A percentile compares a stretch with the other conserved stretches of the same genome.
phyloP scores from a whole-genome alignment of 495 filamentous ascomycete genomes.

The Polyplosphaeria fusca region DNA sequence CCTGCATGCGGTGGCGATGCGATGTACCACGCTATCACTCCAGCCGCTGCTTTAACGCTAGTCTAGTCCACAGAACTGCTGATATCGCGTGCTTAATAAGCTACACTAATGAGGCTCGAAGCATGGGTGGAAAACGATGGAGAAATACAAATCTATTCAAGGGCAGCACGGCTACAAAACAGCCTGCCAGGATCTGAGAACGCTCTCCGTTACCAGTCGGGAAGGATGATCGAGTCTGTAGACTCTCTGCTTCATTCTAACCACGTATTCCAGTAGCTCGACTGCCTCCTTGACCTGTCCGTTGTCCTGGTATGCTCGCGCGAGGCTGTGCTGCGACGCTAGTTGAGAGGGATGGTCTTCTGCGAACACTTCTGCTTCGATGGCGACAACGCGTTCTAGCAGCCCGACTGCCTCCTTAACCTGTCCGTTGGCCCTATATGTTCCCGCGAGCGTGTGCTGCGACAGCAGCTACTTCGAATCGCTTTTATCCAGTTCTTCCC shows the following conservation, averaged over 20 bases:
- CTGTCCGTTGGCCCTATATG: no score
- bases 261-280: conserved; percentile 28
- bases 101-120: no score
- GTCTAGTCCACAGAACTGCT: no score
- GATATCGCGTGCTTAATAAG: no score
- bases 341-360: conserved; percentile 34
- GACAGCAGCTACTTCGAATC: conserved; percentile 36
- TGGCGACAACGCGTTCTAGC: conserved; percentile 42
- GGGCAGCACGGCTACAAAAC: not conserved
- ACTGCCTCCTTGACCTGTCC: no score
- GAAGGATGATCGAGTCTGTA: not conserved
- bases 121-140: not conserved
- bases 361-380: conserved; percentile 34
- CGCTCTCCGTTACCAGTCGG: not conserved
- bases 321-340: conserved; percentile 37
- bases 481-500: conserved; percentile 33
- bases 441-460: conserved; percentile 37
- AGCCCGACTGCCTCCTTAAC: conserved; percentile 25
- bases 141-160: not conserved
- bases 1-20: no score
- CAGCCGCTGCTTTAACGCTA: no score
- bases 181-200: not conserved
- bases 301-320: conserved; percentile 35
- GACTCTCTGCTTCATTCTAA: conserved; percentile 18
- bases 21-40: no score